Evolutionary conservation across 139 green algal species (phyloP), one percentile per base, ranked within the genome.

Genomic region (Spirogloea muscicola): DNA sequence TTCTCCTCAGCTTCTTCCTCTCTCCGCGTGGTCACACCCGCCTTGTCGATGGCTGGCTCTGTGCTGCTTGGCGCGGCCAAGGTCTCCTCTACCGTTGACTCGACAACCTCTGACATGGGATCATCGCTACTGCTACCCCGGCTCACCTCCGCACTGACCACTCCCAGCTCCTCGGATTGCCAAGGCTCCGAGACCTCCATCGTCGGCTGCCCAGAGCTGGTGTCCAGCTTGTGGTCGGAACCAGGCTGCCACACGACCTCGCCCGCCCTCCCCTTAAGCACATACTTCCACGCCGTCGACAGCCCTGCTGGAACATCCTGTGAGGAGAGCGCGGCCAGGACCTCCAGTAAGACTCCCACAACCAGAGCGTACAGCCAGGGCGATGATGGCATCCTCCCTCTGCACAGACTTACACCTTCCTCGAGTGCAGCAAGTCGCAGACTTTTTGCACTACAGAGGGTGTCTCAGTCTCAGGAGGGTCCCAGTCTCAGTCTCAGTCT

Each of bases 231-330:
- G 18, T 51, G 48, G 29, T 73, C 60, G 48, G 38, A 41, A 21
- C 64, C 64, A 31, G 42, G 64, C 43, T 64, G 49, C 69, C 69
- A 77, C 42, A 37, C 60, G 5, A 77, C 27, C 41, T 62, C 34
- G 25, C 69, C 69, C 10, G 61, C 31, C 63, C 79, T 72, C 31
- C 62, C 69, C 39, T 64, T 18, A 33, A 77, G 48, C 38, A 77
- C 69, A 64, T 52, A 77, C 63, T 77, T 77, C 61, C 52, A 77
- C 36, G 46, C 34, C 31, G 64, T 41, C 21, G 41, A 62, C 31
- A 34, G 16, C n/a, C 29, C n/a, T 3, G 58, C 58, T 37, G 62
- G 69, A 5, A 72, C 62, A 21, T 55, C 37, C 62, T 72, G 62
- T 33, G 21, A 21, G 21, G 21, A 21, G 21, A 31, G 21, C 46